Evolutionary conservation across 805 yeast genomes (phyloP).

Genomic region (Cephaloascus fragrans): DNA sequence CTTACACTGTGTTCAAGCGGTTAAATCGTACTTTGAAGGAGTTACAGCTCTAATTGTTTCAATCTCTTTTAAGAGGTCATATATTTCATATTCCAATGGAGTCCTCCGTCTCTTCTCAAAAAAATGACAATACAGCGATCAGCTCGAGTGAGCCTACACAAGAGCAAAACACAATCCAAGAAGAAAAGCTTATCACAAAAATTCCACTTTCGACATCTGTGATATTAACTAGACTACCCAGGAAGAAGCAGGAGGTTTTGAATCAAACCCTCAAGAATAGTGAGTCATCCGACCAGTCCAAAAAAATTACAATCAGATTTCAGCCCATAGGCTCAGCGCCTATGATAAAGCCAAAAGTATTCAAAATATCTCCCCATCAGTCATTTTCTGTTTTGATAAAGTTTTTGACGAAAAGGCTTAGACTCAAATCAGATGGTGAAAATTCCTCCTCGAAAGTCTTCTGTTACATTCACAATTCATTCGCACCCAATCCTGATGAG

Average conservation of each 20-base stretch:
- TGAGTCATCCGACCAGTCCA: neutral
- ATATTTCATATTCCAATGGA: too few species aligned
- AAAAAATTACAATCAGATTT: conserved; percentile 40
- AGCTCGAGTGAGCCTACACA: too few species aligned
- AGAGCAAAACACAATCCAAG: neutral
- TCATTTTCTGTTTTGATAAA: conserved; percentile 34
- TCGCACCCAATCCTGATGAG: conserved; percentile 36
- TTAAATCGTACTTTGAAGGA: too few species aligned
- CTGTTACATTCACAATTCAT: conserved; percentile 35
- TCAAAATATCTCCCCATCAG: conserved; percentile 37
- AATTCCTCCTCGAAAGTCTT: conserved; percentile 12
- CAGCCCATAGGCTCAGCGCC: conserved; percentile 53
- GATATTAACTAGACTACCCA: neutral
- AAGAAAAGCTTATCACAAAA: neutral
- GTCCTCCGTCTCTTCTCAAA: too few species aligned
- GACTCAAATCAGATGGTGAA: conserved; percentile 10
- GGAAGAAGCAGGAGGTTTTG: neutral
- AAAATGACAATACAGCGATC: too few species aligned
- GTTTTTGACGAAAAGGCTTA: conserved; percentile 32
- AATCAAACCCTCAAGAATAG: neutral
- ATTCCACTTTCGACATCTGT: neutral
- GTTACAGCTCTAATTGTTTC: too few species aligned
- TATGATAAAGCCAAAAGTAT: conserved; percentile 37
- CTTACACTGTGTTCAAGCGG: too few species aligned
- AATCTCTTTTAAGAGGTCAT: too few species aligned